Percentiles rank a stretch among this genome's conserved stretches.
Conservation (phyloP, 371 early-diverging fungal species). For the Apophysomyces ossiformis region DNA sequence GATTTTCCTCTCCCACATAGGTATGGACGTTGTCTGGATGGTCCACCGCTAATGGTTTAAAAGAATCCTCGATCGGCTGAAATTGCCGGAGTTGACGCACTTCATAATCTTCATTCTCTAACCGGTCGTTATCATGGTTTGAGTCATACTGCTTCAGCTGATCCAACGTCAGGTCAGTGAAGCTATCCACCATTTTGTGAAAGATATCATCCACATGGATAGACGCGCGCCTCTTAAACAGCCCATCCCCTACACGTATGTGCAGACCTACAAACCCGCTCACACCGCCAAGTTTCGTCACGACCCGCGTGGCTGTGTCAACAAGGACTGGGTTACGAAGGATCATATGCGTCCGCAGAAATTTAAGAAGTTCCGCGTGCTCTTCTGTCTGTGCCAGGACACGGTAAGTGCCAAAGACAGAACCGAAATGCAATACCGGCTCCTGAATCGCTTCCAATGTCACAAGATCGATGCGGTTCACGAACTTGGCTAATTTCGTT, state of each 20-base stretch:
- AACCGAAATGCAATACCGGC: slow-evolving; percentile 58
- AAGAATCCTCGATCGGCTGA: slow-evolving; percentile 15
- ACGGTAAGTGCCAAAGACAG: slow-evolving; percentile 59
- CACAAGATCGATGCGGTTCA: slow-evolving; percentile 44
- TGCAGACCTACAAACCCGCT: slow-evolving; percentile 55
- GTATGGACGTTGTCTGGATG: slow-evolving; percentile 36
- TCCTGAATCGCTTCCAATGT: slow-evolving; percentile 47
- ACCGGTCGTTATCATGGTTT: slow-evolving; percentile 43
- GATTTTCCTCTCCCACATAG: slow-evolving; percentile 33
- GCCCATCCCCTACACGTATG: slow-evolving; percentile 58
- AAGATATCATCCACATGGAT: slow-evolving; percentile 54
- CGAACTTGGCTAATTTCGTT: slow-evolving; percentile 49
- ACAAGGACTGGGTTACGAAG: slow-evolving; percentile 52
- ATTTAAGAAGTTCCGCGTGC: slow-evolving; percentile 39
- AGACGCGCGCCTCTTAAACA: slow-evolving; percentile 48
- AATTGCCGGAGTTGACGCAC: slow-evolving; percentile 36
- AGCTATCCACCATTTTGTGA: slow-evolving; percentile 41
- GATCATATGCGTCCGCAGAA: slow-evolving; percentile 54
- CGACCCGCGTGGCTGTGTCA: slow-evolving; percentile 42
- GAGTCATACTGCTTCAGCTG: slow-evolving; percentile 33
- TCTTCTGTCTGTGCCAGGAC: slow-evolving; percentile 50
- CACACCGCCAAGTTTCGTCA: slow-evolving; percentile 48
- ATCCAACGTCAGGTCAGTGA: slow-evolving; percentile 42
- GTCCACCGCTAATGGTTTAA: slow-evolving; percentile 35
- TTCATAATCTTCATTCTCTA: slow-evolving; percentile 48